Conservation (phyloP, 2,329 filamentous ascomycete species). For the Neofusicoccum ribis region DNA sequence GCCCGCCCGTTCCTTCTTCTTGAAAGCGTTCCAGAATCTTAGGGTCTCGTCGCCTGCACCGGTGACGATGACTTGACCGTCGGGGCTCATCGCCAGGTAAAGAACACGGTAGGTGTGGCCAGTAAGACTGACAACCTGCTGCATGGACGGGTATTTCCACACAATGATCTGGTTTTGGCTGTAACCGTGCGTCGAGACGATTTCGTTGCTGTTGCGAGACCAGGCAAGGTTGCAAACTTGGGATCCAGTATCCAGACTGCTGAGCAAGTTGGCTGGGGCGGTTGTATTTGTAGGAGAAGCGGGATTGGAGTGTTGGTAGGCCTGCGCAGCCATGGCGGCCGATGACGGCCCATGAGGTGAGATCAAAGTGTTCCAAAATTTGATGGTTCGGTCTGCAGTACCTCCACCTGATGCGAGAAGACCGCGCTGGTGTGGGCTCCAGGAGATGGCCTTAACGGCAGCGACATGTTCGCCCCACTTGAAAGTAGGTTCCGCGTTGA, state of each 20-base stretch:
- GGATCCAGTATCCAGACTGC: constrained; percentile 92
- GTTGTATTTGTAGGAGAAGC: constrained; percentile 27
- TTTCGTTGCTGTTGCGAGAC: constrained; percentile 96
- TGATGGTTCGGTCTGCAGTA: constrained; percentile 92
- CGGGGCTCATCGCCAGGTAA: constrained; percentile 95
- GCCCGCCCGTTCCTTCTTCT: constrained; percentile 69
- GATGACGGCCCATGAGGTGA: constrained; percentile 55
- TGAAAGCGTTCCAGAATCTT: constrained; percentile 96
- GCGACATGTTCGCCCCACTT: constrained; percentile 95
- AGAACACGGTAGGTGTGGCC: constrained; percentile 96
- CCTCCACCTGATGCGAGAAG: constrained; percentile 94
- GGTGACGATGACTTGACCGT: constrained; percentile 90
- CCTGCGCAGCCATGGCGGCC: constrained; percentile 42
- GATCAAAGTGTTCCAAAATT: constrained; percentile 95
- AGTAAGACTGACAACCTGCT: constrained; percentile 90
- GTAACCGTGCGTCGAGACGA: constrained; percentile 95
- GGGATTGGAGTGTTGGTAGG: constrained; percentile 30
- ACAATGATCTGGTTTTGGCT: constrained; percentile 98
- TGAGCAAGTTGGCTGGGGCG: constrained; percentile 52
- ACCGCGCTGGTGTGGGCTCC: constrained; percentile 94
- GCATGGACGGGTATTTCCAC: constrained; percentile 99
- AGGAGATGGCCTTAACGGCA: constrained; percentile 95
- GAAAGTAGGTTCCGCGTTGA: constrained; percentile 87
- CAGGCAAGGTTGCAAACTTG: constrained; percentile 99
- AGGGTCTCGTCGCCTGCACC: constrained; percentile 95